Percentiles rank a stretch among this genome's conserved stretches.
These are phyloP conservation scores for Botryotinia globosa DNA, from an alignment of 2,329 filamentous ascomycete species.

Conservation along the genomic window DNA sequence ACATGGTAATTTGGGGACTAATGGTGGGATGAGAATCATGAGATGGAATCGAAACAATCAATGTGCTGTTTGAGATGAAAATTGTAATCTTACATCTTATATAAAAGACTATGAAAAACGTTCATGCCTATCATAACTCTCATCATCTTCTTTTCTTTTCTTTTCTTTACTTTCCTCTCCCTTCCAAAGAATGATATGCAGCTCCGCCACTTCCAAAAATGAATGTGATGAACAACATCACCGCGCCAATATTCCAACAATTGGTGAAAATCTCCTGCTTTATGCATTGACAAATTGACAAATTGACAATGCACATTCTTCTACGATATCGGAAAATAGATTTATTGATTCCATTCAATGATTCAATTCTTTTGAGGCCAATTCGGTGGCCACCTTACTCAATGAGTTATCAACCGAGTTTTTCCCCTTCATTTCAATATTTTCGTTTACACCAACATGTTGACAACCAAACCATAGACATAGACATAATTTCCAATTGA, in stretches of 20 bases:
- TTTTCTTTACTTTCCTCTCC: background rate
- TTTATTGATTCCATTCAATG: background rate
- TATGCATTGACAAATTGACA: background rate
- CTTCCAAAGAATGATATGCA: background rate
- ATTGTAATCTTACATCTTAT: background rate
- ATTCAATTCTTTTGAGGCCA: background rate
- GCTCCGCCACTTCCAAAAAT: slow-evolving; percentile 2
- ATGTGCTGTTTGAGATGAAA: background rate
- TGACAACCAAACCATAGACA: background rate
- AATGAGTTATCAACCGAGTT: slow-evolving; percentile 1
- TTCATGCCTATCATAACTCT: background rate
- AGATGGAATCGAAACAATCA: background rate
- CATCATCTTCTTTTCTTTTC: background rate
- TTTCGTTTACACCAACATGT: background rate
- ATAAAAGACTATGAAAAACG: background rate
- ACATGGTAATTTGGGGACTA: background rate
- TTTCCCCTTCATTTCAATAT: background rate
- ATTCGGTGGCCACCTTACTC: background rate
- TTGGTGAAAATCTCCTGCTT: slow-evolving; percentile 1
- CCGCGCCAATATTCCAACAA: background rate
- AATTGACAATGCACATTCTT: background rate
- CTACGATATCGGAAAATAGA: background rate
- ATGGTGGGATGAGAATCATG: background rate
- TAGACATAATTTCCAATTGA: background rate
- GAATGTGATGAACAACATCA: background rate